Conservation (phyloP, 495 filamentous ascomycete genomes). For the Aspergillus saccharolyticus region DNA sequence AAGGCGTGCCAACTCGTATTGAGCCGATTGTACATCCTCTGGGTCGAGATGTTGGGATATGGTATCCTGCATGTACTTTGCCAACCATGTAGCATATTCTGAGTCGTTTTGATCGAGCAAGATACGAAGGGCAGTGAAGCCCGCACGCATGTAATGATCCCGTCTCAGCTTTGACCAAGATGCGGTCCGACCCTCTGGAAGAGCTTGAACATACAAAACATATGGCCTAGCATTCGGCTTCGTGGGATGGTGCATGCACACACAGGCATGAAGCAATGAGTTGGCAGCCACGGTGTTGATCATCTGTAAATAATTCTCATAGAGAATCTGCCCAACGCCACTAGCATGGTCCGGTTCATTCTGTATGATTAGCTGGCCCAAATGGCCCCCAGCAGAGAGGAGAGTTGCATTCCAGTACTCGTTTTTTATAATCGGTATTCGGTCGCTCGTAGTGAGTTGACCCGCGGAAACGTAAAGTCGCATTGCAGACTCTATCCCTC, state of each 20-base stretch:
- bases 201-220: constrained; percentile 21
- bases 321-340: constrained; percentile 20
- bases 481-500: constrained; percentile 29
- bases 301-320: constrained; percentile 27
- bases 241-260: constrained; percentile 34
- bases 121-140: constrained; percentile 34
- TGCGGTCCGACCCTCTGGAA: constrained; percentile 15
- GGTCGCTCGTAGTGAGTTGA: constrained; percentile 16
- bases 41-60: constrained; percentile 20
- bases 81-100: constrained; percentile 27
- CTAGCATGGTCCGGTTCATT: constrained; percentile 13
- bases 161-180: constrained; percentile 18
- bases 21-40: constrained; percentile 10
- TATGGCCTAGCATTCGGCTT: constrained; percentile 30
- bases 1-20: constrained; percentile 28
- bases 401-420: constrained; percentile 20
- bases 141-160: constrained; percentile 25
- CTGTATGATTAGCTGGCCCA: constrained; percentile 23
- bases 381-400: constrained; percentile 18
- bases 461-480: constrained; percentile 26
- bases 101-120: constrained; percentile 28
- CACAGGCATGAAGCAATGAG: constrained; percentile 20
- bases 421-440: not conserved
- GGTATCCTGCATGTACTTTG: constrained; percentile 28
- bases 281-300: constrained; percentile 24